Percentiles rank a stretch among this genome's conserved stretches.
Evolutionary conservation across 192 early-diverging fungal species (phyloP).

Genomic region (Coemansia sp.): DNA sequence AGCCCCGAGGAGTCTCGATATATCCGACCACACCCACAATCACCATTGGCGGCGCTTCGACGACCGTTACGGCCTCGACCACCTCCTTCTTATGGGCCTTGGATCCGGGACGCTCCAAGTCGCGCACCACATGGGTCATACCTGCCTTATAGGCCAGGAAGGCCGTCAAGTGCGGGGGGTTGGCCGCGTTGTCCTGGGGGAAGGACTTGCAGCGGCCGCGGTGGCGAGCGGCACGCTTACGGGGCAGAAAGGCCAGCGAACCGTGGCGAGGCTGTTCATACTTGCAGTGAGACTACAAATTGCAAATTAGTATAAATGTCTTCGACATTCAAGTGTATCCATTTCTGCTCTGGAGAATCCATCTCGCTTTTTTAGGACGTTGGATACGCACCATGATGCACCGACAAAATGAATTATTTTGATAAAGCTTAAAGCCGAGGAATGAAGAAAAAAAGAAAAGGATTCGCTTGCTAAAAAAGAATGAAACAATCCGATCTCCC

Average conservation of each 20-base stretch:
- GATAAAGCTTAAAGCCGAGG: no score
- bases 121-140: slow-evolving; percentile 99
- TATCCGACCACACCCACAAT: slow-evolving; percentile 99
- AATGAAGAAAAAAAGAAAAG: no score
- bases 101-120: slow-evolving; percentile 97
- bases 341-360: not conserved
- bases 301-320: slow-evolving; percentile 42
- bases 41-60: slow-evolving; percentile 97
- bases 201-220: slow-evolving; percentile 98
- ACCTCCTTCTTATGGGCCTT: slow-evolving; percentile 99
- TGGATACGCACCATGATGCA: slow-evolving; percentile 11
- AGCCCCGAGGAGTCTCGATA: slow-evolving; percentile 97
- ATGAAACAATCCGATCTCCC: no score
- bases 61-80: slow-evolving; percentile 97
- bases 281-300: slow-evolving; percentile 85
- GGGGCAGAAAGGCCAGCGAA: slow-evolving; percentile 57
- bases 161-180: slow-evolving; percentile 97
- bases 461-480: no score
- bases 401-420: not conserved
- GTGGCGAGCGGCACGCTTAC: slow-evolving; percentile 76
- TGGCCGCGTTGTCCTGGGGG: slow-evolving; percentile 95
- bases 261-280: slow-evolving; percentile 97
- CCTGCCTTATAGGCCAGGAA: slow-evolving; percentile 99
- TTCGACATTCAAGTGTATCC: slow-evolving; percentile 2
- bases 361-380: not conserved